phyloP scores from a whole-genome alignment of 2,329 filamentous ascomycete genomes.

The Hymenotorrendiella dingleyae region DNA sequence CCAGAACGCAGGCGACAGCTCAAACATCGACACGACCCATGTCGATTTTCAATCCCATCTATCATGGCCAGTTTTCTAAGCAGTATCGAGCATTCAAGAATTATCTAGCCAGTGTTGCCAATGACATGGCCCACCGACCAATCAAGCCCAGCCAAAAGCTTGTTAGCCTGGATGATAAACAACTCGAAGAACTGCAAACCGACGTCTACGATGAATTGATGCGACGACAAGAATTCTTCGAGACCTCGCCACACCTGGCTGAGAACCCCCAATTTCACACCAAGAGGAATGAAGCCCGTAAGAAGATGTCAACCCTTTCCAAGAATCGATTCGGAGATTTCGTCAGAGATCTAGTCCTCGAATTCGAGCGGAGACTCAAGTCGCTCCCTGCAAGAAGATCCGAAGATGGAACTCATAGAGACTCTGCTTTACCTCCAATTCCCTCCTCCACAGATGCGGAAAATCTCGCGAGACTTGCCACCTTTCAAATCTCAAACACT shows the following conservation, averaged over 20 bases:
- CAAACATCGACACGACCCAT: not conserved
- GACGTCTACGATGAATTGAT: constrained; percentile 19
- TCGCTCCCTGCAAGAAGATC: not conserved
- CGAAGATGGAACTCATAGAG: not conserved
- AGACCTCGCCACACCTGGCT: constrained; percentile 14
- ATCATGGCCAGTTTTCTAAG: not conserved
- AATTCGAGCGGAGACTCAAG: constrained; percentile 13
- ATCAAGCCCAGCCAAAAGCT: constrained; percentile 12
- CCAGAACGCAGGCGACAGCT: not conserved
- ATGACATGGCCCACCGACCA: not conserved
- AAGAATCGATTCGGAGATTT: constrained; percentile 13
- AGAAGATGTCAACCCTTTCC: constrained; percentile 11
- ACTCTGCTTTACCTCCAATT: not conserved
- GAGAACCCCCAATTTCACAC: constrained; percentile 5
- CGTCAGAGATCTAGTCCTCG: constrained; percentile 12
- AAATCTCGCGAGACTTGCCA: not conserved
- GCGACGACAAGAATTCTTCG: constrained; percentile 15
- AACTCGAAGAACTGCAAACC: constrained; percentile 16
- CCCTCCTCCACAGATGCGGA: not conserved
- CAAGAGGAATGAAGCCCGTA: constrained; percentile 17
- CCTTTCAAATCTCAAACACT: not conserved
- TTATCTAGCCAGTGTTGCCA: not conserved
- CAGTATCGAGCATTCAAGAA: constrained; percentile 12
- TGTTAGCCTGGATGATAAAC: constrained; percentile 3
- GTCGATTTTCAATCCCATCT: not conserved